Percentiles rank a stretch among this genome's conserved stretches.
phyloP scores from a whole-genome alignment of 495 filamentous ascomycete genomes.

The Hyaloscypha bicolor region DNA sequence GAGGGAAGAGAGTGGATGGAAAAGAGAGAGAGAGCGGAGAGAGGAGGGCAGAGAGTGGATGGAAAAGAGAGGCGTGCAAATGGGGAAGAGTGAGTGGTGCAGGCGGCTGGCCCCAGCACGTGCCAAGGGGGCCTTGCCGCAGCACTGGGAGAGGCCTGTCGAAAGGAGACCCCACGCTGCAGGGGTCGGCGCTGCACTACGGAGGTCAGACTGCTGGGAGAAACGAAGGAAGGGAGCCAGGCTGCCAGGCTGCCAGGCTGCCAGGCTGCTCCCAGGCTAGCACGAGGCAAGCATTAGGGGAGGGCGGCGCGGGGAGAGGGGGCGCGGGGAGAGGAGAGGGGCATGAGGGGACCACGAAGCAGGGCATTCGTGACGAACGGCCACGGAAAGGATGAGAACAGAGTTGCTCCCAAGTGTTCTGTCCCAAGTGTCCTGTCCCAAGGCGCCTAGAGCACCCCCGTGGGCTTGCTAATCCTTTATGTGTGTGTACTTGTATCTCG shows the following conservation, averaged over 20 bases:
- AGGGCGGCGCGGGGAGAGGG: background rate
- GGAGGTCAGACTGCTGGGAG: background rate
- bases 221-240: background rate
- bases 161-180: background rate
- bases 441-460: too few relatives aligned
- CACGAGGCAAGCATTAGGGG: background rate
- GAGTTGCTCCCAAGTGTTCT: too few relatives aligned
- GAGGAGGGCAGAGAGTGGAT: too few relatives aligned
- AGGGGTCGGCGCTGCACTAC: background rate
- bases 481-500: background rate
- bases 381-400: background rate
- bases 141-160: background rate
- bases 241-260: too few relatives aligned
- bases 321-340: too few relatives aligned
- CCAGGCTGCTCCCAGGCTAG: too few relatives aligned
- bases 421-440: background rate
- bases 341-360: too few relatives aligned
- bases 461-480: too few relatives aligned
- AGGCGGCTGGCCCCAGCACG: background rate
- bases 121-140: background rate
- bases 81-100: background rate
- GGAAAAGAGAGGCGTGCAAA: background rate
- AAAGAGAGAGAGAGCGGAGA: background rate
- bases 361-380: background rate
- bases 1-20: background rate